These are phyloP conservation scores for Saccharomyces paradoxus DNA, from an alignment of 805 yeast species.

Conservation along the genomic window DNA sequence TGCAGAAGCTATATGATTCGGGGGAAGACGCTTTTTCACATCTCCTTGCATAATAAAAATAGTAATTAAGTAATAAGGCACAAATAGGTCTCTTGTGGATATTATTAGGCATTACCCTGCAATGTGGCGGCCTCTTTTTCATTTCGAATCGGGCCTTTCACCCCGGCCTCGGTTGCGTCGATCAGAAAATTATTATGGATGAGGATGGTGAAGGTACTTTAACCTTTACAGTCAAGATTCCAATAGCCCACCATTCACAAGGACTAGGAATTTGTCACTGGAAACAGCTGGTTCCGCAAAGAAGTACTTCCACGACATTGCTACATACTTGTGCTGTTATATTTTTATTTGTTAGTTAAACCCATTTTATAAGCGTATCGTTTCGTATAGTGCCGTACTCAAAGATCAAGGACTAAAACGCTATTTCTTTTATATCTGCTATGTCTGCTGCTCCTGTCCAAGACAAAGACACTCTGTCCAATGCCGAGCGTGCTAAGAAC, in stretches of 20 bases:
- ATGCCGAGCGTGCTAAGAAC: slow-evolving; percentile 28
- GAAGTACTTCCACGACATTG: background rate
- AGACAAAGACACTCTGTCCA: slow-evolving; percentile 17
- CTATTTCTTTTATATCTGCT: background rate
- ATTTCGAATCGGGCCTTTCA: background rate
- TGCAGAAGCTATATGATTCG: background rate
- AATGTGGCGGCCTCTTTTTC: background rate
- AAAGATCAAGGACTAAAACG: background rate
- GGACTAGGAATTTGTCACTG: background rate
- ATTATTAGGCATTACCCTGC: background rate
- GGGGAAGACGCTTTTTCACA: slow-evolving; percentile 5
- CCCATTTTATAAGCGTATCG: background rate
- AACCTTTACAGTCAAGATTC: background rate
- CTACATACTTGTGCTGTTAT: background rate
- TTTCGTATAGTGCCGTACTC: background rate
- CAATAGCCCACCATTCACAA: background rate
- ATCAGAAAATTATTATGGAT: background rate
- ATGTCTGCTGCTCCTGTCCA: background rate
- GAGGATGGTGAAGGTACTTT: background rate
- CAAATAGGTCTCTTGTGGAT: background rate
- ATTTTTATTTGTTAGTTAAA: background rate
- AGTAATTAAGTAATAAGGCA: background rate
- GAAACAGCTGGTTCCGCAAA: background rate
- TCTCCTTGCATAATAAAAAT: background rate
- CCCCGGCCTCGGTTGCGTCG: background rate